Conservation (phyloP, 495 filamentous ascomycete species). For the Acidiella bohemica region DNA sequence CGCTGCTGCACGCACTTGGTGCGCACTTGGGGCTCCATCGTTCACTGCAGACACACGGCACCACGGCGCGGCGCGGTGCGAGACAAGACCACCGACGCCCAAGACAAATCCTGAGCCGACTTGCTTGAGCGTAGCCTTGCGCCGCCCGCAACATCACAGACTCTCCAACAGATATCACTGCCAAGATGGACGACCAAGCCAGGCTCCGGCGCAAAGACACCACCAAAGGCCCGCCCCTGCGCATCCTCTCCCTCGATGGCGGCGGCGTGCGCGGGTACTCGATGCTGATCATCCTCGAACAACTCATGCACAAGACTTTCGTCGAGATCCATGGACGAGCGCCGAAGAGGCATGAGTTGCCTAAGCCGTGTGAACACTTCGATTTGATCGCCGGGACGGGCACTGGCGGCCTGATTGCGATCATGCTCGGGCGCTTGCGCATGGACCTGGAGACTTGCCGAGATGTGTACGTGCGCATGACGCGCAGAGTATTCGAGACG, state of each 20-base stretch:
- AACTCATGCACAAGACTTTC: conserved; percentile 88
- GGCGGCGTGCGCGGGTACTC: conserved; percentile 95
- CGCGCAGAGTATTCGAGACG: conserved; percentile 85
- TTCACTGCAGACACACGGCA: too few relatives aligned
- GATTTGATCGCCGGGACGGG: conserved; percentile 91
- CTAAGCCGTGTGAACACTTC: conserved; percentile 96
- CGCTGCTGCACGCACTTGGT: too few relatives aligned
- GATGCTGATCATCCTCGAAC: conserved; percentile 87
- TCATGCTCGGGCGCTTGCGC: conserved; percentile 88
- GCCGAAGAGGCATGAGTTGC: conserved; percentile 73
- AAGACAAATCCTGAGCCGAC: background rate
- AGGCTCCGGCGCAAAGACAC: conserved; percentile 69
- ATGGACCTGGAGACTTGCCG: conserved; percentile 93
- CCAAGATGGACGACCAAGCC: conserved; percentile 16
- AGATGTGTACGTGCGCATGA: conserved; percentile 88
- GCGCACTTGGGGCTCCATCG: too few relatives aligned
- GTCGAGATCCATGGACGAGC: conserved; percentile 74
- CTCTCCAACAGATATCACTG: too few relatives aligned
- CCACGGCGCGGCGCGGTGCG: too few relatives aligned
- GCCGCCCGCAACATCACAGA: conserved; percentile 2
- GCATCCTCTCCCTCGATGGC: conserved; percentile 87
- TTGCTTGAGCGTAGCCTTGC: conserved; percentile 5
- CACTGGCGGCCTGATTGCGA: conserved; percentile 85
- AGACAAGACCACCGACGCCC: too few relatives aligned
- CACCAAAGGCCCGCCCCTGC: conserved; percentile 81